Percentiles rank a stretch among this genome's conserved stretches.
Evolutionary conservation across 2,329 filamentous ascomycete species (phyloP).

Genomic region (Penicillium sp.): DNA sequence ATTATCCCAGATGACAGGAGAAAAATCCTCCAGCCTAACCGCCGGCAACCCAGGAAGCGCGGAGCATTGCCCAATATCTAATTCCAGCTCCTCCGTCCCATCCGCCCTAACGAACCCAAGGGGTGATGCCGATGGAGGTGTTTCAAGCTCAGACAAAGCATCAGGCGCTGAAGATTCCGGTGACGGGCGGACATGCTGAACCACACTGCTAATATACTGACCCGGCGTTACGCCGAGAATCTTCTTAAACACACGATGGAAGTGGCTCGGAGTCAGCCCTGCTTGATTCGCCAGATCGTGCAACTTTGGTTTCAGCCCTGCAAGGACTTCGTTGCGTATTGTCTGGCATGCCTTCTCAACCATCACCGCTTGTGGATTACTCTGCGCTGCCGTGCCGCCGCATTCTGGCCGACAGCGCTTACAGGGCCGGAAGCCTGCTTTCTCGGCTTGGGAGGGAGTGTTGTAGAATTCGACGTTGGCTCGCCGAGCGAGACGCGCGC

Average conservation of each 20-base stretch:
- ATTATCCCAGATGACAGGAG: constrained; percentile 4
- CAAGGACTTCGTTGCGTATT: constrained; percentile 26
- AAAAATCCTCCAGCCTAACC: constrained; percentile 3
- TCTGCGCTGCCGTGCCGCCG: constrained; percentile 23
- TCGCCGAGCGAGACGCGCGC: constrained; percentile 58
- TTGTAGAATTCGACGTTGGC: constrained; percentile 58
- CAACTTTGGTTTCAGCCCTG: constrained; percentile 40
- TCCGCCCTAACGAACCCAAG: constrained; percentile 1
- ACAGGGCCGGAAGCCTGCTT: constrained; percentile 55
- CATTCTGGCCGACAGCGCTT: constrained; percentile 54
- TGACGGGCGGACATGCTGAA: constrained; percentile 3
- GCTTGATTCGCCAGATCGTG: constrained; percentile 50
- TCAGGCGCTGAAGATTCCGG: constrained; percentile 3
- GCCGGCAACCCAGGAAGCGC: constrained; percentile 10
- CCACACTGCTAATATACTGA: constrained; percentile 30
- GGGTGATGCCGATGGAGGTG: neutral
- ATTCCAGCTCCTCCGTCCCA: constrained; percentile 1
- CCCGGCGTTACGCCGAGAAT: constrained; percentile 53
- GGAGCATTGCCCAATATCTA: constrained; percentile 16
- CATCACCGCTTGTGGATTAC: constrained; percentile 33
- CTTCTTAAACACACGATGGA: constrained; percentile 58
- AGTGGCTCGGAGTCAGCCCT: constrained; percentile 53
- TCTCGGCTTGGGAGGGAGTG: constrained; percentile 47
- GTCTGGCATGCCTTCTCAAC: constrained; percentile 34
- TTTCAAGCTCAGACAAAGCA: constrained; percentile 10